phyloP scores from a whole-genome alignment of 805 yeast species.

The Monosporozyma siamensis region DNA sequence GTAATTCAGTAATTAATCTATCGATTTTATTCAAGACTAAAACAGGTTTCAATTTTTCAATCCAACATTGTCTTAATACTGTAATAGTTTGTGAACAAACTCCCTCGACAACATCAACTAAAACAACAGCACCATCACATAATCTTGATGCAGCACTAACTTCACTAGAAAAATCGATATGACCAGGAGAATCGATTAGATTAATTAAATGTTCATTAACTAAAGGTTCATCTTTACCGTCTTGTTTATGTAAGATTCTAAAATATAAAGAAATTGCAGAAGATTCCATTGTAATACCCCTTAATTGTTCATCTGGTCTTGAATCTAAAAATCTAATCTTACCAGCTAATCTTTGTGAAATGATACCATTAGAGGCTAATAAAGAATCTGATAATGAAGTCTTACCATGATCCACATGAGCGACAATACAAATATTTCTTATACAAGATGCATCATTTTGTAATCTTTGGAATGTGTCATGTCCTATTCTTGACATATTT shows the following conservation, averaged over 20 bases:
- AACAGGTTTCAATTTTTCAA: conserved; percentile 79
- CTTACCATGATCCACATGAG: conserved; percentile 98
- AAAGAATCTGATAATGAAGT: conserved; percentile 89
- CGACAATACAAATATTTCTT: conserved; percentile 88
- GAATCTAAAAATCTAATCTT: conserved; percentile 88
- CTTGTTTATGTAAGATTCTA: conserved; percentile 46
- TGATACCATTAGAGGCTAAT: conserved; percentile 91
- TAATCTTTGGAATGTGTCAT: conserved; percentile 52
- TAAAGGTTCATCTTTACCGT: conserved; percentile 35
- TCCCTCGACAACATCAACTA: conserved; percentile 96
- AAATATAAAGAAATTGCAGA: conserved; percentile 92
- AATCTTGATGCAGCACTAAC: conserved; percentile 92
- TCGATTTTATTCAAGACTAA: conserved; percentile 88
- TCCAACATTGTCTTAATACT: conserved; percentile 92
- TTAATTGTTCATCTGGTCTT: conserved; percentile 85
- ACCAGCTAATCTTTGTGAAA: conserved; percentile 91
- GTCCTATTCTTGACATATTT: conserved; percentile 44
- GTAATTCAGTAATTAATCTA: conserved; percentile 71
- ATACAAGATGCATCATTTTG: conserved; percentile 64
- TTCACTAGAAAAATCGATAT: conserved; percentile 91
- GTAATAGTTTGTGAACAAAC: conserved; percentile 96
- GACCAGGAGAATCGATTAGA: conserved; percentile 98
- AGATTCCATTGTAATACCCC: conserved; percentile 98
- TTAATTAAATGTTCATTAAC: conserved; percentile 78
- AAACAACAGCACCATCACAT: conserved; percentile 93